Conservation (phyloP, 202 grass and related monocot genomes). For the Digitaria exilis region DNA sequence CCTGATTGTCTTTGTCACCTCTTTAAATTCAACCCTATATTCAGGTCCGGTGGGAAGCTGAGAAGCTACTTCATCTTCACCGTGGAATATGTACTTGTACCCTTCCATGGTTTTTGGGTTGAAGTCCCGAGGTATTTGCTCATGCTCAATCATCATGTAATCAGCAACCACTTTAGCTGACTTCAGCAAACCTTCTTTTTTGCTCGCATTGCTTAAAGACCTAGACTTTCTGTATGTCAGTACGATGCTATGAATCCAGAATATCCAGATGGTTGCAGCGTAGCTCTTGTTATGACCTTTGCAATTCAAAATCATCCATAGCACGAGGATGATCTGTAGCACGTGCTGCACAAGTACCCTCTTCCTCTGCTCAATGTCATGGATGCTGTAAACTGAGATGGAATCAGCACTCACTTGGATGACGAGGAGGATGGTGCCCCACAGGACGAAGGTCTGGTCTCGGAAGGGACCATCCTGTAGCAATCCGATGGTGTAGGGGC, state of each 20-base stretch:
- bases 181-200: neutral
- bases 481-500: constrained; percentile 22
- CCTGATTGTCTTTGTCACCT: fast-evolving
- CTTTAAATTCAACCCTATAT: neutral
- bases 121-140: neutral
- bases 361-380: constrained; percentile 28
- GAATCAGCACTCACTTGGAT: neutral
- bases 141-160: constrained; percentile 20
- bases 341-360: neutral
- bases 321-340: constrained; percentile 25
- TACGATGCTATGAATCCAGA: neutral
- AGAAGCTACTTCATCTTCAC: neutral
- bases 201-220: neutral
- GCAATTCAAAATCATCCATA: constrained; percentile 19
- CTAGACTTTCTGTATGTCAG: neutral
- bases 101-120: neutral
- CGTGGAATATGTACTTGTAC: constrained; percentile 14
- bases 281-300: neutral
- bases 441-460: constrained; percentile 22
- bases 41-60: neutral
- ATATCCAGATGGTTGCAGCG: constrained; percentile 3
- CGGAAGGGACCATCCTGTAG: constrained; percentile 22
- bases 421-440: constrained; percentile 1
- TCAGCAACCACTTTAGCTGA: constrained; percentile 14
- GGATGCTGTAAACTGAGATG: constrained; percentile 21